Base-by-base conservation (phyloP, 164 flowering plant genomes). In the Tetrastigma voinierianum region DNA sequence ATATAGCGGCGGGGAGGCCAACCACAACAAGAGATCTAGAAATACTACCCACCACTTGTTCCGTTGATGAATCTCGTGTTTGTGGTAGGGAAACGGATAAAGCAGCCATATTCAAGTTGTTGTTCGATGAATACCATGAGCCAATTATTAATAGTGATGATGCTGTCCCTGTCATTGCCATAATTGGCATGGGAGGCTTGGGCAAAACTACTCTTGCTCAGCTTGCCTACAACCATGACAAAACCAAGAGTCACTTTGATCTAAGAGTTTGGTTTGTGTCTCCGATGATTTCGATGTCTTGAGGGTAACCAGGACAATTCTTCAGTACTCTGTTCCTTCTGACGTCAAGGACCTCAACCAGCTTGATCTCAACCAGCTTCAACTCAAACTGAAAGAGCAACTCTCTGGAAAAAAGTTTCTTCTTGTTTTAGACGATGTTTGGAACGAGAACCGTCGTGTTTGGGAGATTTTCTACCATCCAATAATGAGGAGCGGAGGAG, bases 391-490 rank as follows among this genome's bases (percentile, higher is more conserved):
- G 9, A 51, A 43, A 21, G 40, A 66, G 16, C 10, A 2, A 14
- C 25, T 74, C 19, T 40, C 10, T 5, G 51, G 58, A 17, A 70
- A 51, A 12, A 70, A 19, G 59, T 75, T 70, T 51, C 49, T 70
- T 13, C 9, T 75, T 17, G 70, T 75, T 45, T 15, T 75, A 1
- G 78, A 75, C 16, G 74, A 75, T 67, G 71, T 75, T 13, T 75
- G 78, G 78, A 58, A 66, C 16, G 58, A 66, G 53, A 23, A 54
- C 2, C 44, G 63, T 13, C 24, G 10, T 1, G 32, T 32, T 1
- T 67, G 70, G 70, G 54, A 20, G 1, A 18, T 2, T 0, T 17
- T 67, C 9, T 10, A 43, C 1, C 9, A 15, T 14, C 46, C 56
- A 2, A 17, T 67, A 0, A 47, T 2, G 10, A 17, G 5, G n/a